Evolutionary conservation across 2,329 filamentous ascomycete genomes (phyloP), one percentile per base, ranked within the genome.

Genomic region (Stagonosporopsis chrysanthemi): DNA sequence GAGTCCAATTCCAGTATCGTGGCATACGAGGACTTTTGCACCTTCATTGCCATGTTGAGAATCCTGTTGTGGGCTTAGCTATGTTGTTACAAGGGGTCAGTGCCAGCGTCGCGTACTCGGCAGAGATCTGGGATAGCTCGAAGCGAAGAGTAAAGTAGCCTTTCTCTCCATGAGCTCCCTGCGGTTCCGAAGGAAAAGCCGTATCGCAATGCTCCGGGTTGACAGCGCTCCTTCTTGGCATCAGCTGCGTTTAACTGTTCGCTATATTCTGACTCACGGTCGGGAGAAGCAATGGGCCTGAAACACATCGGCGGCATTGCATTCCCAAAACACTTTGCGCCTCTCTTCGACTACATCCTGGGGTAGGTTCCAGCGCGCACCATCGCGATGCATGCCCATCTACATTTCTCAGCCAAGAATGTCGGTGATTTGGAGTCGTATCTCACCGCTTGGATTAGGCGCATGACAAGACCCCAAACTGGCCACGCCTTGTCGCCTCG

Each of bases 311-410:
- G 49, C 49, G 9, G 49, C 49, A 35, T 52, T 52, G 31, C 49
- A 52, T 45, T 52, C 49, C 49, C 49, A 52, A 19, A 52, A 52
- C 4, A 52, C 49, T 22, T 52, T 52, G 28, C 49, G 39, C 26
- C 49, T 44, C 33, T 52, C 49, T 38, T 52, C 49, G 2, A 52
- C 39, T 4, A 52, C 49, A 38, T 52, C 49, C 22, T 52, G 40
- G 14, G 49, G 49, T 15, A 52, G 31, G 17, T 52, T 43, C 49
- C 49, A 52, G 19, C 49, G 49, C 2, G 28, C 31, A 38, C 49
- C 49, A 39, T 52, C 49, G 3, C 49, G 39, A 39, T 52, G 49
- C 49, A 52, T 52, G 17, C 49, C 49, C 49, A 52, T 52, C 49
- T 52, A 6, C 38, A 33, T 7, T 24, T 52, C 24, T 45, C 29